Conservation (phyloP, 805 yeast species). For the Saccharomycopsis sp. region DNA sequence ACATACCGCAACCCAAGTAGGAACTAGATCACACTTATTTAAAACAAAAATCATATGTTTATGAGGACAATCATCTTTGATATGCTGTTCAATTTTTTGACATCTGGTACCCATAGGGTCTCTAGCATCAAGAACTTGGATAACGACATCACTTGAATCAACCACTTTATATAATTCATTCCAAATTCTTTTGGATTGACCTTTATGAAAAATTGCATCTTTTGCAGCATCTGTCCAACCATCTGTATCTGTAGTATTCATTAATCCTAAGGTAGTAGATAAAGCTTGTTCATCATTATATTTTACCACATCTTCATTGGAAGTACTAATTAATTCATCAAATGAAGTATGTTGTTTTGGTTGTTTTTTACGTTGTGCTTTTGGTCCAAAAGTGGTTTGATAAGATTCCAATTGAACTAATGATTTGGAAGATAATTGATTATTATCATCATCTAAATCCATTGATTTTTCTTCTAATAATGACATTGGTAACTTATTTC, state of each 20-base stretch:
- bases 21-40: conserved; percentile 96
- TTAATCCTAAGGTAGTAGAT: conserved; percentile 64
- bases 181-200: conserved; percentile 98
- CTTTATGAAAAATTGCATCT: conserved; percentile 92
- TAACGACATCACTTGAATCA: conserved; percentile 94
- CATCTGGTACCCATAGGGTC: conserved; percentile 97
- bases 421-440: conserved; percentile 60
- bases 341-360: conserved; percentile 66
- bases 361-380: conserved; percentile 87
- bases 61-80: conserved; percentile 89
- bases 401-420: conserved; percentile 77
- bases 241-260: conserved; percentile 63
- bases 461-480: conserved; percentile 70
- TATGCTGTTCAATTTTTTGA: conserved; percentile 84
- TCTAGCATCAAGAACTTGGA: conserved; percentile 94
- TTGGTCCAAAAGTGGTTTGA: conserved; percentile 82
- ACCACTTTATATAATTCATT: conserved; percentile 94
- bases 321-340: conserved; percentile 59
- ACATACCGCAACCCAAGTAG: conserved; percentile 99
- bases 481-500: conserved; percentile 95
- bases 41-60: conserved; percentile 90
- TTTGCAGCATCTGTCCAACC: conserved; percentile 87
- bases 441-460: conserved; percentile 22
- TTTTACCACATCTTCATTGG: conserved; percentile 45
- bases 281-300: conserved; percentile 72